Percentiles rank a stretch among this genome's conserved stretches.
Evolutionary conservation across 768 basidiomycete species (phyloP).

Genomic region (Crucibulum laeve): DNA sequence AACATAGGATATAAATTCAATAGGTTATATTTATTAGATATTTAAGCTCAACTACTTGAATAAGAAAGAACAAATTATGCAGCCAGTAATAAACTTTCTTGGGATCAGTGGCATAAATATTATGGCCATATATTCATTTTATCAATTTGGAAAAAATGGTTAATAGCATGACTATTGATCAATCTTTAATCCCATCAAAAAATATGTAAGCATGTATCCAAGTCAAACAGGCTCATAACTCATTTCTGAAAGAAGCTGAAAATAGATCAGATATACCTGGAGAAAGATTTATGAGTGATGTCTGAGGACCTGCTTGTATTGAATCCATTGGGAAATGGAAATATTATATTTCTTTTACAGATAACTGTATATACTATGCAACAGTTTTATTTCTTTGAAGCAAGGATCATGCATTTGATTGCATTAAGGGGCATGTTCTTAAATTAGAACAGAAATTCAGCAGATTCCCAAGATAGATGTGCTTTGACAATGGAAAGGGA

Average conservation of each 20-base stretch:
- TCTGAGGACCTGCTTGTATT: constrained; percentile 1
- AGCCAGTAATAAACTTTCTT: background rate
- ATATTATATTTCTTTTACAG: constrained; percentile 5
- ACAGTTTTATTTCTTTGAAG: constrained; percentile 1
- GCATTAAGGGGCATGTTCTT: background rate
- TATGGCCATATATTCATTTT: constrained; percentile 19
- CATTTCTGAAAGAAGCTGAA: background rate
- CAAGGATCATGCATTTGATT: constrained; percentile 3
- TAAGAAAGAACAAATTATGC: constrained; percentile 9
- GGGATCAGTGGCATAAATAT: constrained; percentile 17
- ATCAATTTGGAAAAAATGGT: constrained; percentile 12
- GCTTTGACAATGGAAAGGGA: constrained; percentile 24
- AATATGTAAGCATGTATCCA: constrained; percentile 16
- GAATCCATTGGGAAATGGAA: background rate
- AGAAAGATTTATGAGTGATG: constrained; percentile 1
- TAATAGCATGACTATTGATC: constrained; percentile 14
- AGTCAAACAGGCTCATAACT: background rate
- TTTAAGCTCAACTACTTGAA: constrained; percentile 2
- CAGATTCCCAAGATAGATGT: background rate
- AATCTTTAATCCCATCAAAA: constrained; percentile 8
- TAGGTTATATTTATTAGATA: constrained; percentile 14
- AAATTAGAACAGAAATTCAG: background rate
- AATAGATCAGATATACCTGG: background rate
- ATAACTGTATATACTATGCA: background rate
- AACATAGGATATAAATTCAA: constrained; percentile 5